Evolutionary conservation across 192 early-diverging fungal species (phyloP).

Genomic region (Coemansia sp.): DNA sequence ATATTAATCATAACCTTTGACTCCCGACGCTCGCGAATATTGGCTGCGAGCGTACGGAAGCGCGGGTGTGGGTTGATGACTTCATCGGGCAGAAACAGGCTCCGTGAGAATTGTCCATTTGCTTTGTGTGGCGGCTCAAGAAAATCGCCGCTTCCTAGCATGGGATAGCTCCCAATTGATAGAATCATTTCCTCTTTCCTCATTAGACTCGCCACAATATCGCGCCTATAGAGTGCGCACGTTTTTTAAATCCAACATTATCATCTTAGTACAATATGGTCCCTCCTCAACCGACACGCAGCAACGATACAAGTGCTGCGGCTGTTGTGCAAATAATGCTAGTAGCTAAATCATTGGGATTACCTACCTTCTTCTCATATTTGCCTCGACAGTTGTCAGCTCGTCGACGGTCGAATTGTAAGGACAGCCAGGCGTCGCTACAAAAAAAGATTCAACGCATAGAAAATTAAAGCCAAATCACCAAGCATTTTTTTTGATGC

Average conservation of each 20-base stretch:
- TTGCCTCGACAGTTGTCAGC: constrained; percentile 79
- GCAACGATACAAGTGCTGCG: neutral
- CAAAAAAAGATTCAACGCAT: neutral
- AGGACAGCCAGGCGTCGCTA: constrained; percentile 85
- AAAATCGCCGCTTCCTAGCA: constrained; percentile 78
- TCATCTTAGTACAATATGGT: neutral
- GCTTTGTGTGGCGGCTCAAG: constrained; percentile 72
- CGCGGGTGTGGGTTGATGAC: constrained; percentile 93
- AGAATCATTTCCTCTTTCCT: constrained; percentile 71
- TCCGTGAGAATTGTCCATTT: constrained; percentile 68
- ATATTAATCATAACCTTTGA: constrained; percentile 95
- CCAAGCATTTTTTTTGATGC: too few species aligned
- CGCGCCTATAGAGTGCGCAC: constrained; percentile 56
- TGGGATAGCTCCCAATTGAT: constrained; percentile 86
- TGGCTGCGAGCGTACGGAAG: constrained; percentile 88
- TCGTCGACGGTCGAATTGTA: constrained; percentile 83
- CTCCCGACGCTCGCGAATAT: constrained; percentile 90
- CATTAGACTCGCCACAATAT: constrained; percentile 63
- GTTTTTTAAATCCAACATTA: neutral
- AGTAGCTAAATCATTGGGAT: neutral
- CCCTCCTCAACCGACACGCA: neutral
- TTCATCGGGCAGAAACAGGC: constrained; percentile 91
- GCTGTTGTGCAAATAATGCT: neutral
- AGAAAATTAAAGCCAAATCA: too few species aligned
- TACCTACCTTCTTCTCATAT: constrained; percentile 70